These are phyloP conservation scores for Mortierella antarctica DNA, from an alignment of 192 early-diverging fungal species.

Conservation along the genomic window DNA sequence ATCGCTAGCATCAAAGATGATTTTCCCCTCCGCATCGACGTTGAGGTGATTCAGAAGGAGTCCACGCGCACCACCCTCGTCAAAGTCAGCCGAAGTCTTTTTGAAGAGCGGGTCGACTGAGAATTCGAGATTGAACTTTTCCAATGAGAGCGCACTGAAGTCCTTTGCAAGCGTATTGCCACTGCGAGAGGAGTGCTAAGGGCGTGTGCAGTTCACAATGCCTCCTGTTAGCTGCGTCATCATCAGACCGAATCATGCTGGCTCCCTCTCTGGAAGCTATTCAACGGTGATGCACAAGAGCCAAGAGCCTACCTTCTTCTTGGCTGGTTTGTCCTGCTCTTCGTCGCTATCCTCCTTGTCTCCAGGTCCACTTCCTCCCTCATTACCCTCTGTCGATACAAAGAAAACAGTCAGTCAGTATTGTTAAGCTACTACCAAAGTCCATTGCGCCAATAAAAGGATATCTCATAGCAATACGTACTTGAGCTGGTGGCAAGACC, in stretches of 20 bases:
- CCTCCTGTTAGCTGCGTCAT: neutral
- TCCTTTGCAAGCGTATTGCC: conserved; percentile 87
- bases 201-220: neutral
- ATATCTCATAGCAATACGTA: conserved; percentile 17
- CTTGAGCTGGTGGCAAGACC: conserved; percentile 83
- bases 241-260: too few species aligned
- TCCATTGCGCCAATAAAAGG: too few species aligned
- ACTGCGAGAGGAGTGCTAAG: conserved; percentile 54
- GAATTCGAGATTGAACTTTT: conserved; percentile 93
- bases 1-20: conserved; percentile 96
- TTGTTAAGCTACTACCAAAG: too few species aligned
- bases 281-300: too few species aligned
- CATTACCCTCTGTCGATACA: conserved; percentile 3
- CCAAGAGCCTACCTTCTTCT: conserved; percentile 50
- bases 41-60: conserved; percentile 89
- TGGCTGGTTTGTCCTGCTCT: conserved; percentile 52
- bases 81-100: conserved; percentile 98
- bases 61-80: conserved; percentile 95
- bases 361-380: conserved; percentile 48
- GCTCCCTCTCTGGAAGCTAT: too few species aligned
- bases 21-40: conserved; percentile 83
- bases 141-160: conserved; percentile 78
- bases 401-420: neutral
- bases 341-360: conserved; percentile 63
- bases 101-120: conserved; percentile 95